Evolutionary conservation across 208 protist species (phyloP).

Genomic region (Herpetomonas muscarum): DNA sequence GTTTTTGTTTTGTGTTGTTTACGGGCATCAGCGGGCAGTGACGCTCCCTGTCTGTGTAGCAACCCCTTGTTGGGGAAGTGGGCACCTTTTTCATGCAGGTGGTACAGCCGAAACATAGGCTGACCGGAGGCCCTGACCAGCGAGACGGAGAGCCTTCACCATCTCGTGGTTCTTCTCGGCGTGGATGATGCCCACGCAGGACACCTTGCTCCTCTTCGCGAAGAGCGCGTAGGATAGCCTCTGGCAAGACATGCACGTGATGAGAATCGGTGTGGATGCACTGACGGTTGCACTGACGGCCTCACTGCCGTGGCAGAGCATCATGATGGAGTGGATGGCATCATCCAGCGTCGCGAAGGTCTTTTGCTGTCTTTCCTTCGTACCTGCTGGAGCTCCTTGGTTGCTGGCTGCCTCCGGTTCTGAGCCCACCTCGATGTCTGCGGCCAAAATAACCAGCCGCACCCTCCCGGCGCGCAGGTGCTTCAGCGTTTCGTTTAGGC

Average conservation of each 20-base stretch:
- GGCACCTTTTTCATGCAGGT: not conserved
- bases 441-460: conserved; percentile 50
- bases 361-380: conserved; percentile 4
- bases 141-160: not conserved
- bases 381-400: not conserved
- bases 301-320: conserved; percentile 12
- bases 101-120: not conserved
- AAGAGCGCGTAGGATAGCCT: conserved; percentile 62
- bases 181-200: conserved; percentile 39
- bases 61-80: no score
- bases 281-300: not conserved
- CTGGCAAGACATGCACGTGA: conserved; percentile 60
- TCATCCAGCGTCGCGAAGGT: conserved; percentile 32
- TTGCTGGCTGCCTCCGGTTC: not conserved
- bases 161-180: conserved; percentile 25
- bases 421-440: conserved; percentile 40
- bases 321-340: conserved; percentile 21
- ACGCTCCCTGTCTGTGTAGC: no score
- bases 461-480: conserved; percentile 34
- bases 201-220: conserved; percentile 49
- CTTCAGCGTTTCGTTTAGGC: conserved; percentile 62
- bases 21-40: no score
- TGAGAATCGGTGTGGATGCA: conserved; percentile 14
- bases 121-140: not conserved
- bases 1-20: no score